phyloP scores from a whole-genome alignment of 73 alveolate species.

The Breviolum minutum region DNA sequence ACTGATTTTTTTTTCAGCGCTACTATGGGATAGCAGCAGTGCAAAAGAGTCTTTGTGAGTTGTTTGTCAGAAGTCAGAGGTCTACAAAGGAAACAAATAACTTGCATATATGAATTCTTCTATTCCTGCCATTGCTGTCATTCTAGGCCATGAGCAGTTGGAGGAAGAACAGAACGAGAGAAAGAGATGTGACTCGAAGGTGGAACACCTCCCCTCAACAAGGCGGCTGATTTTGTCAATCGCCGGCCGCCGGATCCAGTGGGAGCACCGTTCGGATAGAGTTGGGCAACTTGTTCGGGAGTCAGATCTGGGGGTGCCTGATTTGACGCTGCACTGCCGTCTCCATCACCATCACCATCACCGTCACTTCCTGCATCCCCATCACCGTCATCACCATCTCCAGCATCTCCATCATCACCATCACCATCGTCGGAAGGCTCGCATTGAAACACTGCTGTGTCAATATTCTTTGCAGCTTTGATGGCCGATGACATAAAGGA shows the following conservation, averaged over 20 bases:
- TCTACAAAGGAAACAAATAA: no score
- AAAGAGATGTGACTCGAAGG: no score
- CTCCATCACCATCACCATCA: background rate
- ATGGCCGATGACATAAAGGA: background rate
- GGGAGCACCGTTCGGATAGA: background rate
- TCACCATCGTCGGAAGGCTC: background rate
- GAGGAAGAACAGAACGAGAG: background rate
- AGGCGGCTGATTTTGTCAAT: no score
- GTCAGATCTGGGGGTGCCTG: slow-evolving; percentile 26
- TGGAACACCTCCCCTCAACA: no score
- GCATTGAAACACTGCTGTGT: slow-evolving; percentile 48
- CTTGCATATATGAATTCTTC: no score
- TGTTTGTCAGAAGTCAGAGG: no score
- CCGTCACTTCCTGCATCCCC: background rate
- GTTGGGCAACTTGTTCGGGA: background rate
- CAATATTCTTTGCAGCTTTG: slow-evolving; percentile 47
- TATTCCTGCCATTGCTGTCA: background rate
- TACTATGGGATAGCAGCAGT: no score
- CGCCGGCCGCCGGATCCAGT: no score
- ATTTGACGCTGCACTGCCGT: background rate
- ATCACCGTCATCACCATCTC: background rate
- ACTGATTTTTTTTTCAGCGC: no score
- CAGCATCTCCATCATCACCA: background rate
- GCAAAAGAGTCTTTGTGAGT: no score
- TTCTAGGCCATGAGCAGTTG: slow-evolving; percentile 19